Base-by-base conservation (phyloP, 148 eudicot genomes). In the Rhododendron ovatum region DNA sequence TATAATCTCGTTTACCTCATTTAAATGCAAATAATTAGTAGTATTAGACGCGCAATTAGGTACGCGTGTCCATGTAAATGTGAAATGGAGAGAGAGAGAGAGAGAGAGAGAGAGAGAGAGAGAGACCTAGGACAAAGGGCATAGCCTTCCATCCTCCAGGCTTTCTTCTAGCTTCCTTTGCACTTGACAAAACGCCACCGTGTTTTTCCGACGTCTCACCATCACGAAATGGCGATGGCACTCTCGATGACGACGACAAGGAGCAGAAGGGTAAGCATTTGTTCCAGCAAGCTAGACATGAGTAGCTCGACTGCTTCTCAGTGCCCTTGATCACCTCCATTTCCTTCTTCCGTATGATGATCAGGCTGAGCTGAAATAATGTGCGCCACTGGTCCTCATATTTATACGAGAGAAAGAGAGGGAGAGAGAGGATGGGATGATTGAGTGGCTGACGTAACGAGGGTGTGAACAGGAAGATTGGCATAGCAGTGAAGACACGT, bases 141-240 rank as follows among this genome's bases (percentile, higher is more conserved):
- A 93, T 93, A 78, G 94, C 86, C 65, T 89, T 93, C 95, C 95
- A 93, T 86, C 95, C 95, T 85, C 94, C 94, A 8, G 93, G 94
- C 89, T 90, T 90, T 69, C 86, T 92, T 69, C 63, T 63, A 5
- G 39, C 80, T 35, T 83, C 14, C 45, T 87, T 79, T 18, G 61
- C n/a, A 7, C 22, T 67, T 30, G 80, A 73, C 78, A 79, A 37
- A 37, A 10, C 71, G n/a, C 15, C 33, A 5, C n/a, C 4, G 69
- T 78, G 82, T 57, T 78, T 84, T 7, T 37, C 82, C 69, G 81
- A 39, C 28, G 35, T 30, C 35, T 55, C 75, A n/a, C 28, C 57
- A 24, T 77, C 78, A 7, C 30, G 59, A 18, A 45, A 22, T 13
- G 77, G 63, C 11, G 71, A 24, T 14, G 1, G 71, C 30, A 10